Conservation (phyloP, 2,329 filamentous ascomycete genomes). For the Botrytis fabae region DNA sequence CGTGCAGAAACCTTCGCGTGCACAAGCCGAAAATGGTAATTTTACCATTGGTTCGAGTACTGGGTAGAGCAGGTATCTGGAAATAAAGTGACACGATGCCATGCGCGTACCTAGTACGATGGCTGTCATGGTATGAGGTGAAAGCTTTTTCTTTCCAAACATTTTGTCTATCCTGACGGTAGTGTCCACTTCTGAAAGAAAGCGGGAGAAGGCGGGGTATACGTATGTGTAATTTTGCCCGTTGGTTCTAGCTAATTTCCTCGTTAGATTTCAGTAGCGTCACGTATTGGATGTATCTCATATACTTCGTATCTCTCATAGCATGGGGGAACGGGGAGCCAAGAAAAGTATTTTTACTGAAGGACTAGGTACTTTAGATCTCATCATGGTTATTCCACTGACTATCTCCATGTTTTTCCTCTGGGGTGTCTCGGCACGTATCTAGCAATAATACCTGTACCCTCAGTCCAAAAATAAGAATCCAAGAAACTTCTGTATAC, state of each 20-base stretch:
- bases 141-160: neutral
- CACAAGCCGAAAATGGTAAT: neutral
- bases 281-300: neutral
- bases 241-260: neutral
- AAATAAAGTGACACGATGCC: neutral
- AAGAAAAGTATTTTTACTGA: neutral
- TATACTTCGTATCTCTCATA: neutral
- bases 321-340: neutral
- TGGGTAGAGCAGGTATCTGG: neutral
- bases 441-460: neutral
- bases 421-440: neutral
- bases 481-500: constrained; percentile 4
- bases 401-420: neutral
- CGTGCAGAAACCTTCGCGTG: neutral
- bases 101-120: neutral
- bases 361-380: neutral
- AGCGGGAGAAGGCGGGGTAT: neutral
- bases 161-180: neutral
- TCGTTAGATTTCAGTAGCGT: neutral
- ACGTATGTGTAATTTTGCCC: neutral
- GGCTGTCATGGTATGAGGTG: neutral
- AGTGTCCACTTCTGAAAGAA: neutral
- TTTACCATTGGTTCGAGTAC: neutral
- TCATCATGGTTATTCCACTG: neutral
- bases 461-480: neutral